Evolutionary conservation across 116 monocot genomes (phyloP), one percentile per base, ranked within the genome.

Genomic region (Iris pallida): DNA sequence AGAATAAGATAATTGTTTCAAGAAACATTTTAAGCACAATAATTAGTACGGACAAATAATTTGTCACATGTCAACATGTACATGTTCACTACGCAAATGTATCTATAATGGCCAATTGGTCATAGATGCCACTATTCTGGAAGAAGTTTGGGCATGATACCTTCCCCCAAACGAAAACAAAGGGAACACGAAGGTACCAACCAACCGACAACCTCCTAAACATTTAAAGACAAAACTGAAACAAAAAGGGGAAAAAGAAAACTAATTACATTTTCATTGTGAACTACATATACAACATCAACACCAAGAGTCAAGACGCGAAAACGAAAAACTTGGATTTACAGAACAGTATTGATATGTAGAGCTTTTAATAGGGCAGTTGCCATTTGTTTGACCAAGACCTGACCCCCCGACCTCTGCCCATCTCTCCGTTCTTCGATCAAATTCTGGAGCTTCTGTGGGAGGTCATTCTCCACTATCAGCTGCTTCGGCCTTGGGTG

Each of bases 361-460:
- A 96, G 87, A 5, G 95, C 95, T 71, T 96, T 96, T 7, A 89
- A 79, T 5, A 96, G 74, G n/a, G 92, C 86, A 40, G 96, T 96
- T 6, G 96, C 96, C 96, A 96, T 96, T 72, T 96, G 96, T 69
- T 92, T 92, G 7, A 96, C 96, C 16, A 92, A 70, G 9, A 96
- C 96, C 60, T 96, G 92, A 20, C 87, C 92, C 13, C 96, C 92
- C 5, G 81, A 86, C 12, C 89, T 72, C 54, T 89, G 87, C 8
- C 96, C 96, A 63, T 92, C 96, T 53, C 92, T 77, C 0, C 96
- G 84, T 74, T 96, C 96, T 73, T 89, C 96, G 3, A 92, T 96
- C 56, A 96, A 77, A 76, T 87, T 89, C 60, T 89, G 92, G 41
- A 96, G 89, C 84, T 89, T 96, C 57, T 92, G 92, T 40, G 92